Base-by-base conservation (phyloP, 371 early-diverging fungal genomes). In the Vairimorpha apis region DNA sequence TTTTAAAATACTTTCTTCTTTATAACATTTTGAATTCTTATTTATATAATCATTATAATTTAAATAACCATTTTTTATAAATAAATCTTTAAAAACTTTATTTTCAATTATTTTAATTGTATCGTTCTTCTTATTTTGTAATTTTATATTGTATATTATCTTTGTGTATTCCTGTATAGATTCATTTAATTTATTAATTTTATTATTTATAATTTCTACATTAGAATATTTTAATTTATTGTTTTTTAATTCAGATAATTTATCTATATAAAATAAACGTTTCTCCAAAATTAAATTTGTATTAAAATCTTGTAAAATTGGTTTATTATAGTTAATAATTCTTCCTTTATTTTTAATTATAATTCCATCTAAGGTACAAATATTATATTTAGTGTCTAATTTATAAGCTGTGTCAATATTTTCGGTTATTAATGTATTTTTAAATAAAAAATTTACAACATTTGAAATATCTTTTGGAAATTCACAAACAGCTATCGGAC, bases 401-500 rank as follows among this genome's bases (percentile, higher is more conserved):
- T n/a, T n/a, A n/a, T 47, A 12, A 7, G 4, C 30, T 4, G 59
- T 5, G 27, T 59, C 30, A 35, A 3, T 12, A 4, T 30, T 70
- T 25, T 72, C 67, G 25, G 62, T 44, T 49, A 81, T 76, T 30
- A 74, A 35, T 14, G 41, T 66, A 49, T 73, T 65, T 13, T 18
- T n/a, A 29, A 94, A 92, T 0, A 90, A 89, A 79, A 90, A 92
- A 56, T 88, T 86, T 51, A 95, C 83, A 0, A 91, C 93, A 0
- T 83, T 81, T 77, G 89, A 90, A 74, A 87, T 84, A n/a, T 82
- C 77, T 7, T 87, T 78, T 30, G 93, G 92, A 74, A 84, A 95
- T 73, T 88, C 87, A 49, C 95, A 84, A 12, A 92, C 87, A 79
- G 95, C 94, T 30, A 89, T 80, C 0, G 92, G 94, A 25, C 91